phyloP scores from a whole-genome alignment of 176 grass and related monocot genomes.

The Juncus inflexus region DNA sequence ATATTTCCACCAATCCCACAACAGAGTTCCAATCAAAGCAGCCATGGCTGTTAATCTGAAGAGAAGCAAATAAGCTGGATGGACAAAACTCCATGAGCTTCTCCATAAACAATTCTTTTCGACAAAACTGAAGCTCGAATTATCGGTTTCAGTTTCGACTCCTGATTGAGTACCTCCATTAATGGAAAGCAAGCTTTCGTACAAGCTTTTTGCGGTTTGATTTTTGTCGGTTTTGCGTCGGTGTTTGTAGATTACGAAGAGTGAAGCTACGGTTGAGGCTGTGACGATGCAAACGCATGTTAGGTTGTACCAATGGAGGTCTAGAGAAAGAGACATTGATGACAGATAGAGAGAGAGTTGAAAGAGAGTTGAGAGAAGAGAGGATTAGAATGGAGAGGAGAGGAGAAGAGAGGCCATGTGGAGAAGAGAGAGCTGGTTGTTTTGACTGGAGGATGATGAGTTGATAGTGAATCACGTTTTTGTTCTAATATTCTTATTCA shows the following conservation, averaged over 20 bases:
- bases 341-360: background rate
- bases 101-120: conserved; percentile 17
- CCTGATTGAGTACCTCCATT: background rate
- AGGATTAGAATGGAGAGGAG: background rate
- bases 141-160: background rate
- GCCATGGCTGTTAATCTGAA: conserved; percentile 22
- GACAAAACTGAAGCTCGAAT: background rate
- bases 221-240: background rate
- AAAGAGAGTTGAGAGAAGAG: too few species aligned
- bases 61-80: conserved; percentile 29
- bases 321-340: background rate
- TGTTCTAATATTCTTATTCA: background rate
- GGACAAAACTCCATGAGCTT: conserved; percentile 28
- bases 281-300: conserved; percentile 32
- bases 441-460: conserved; percentile 18
- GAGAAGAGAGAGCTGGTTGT: conserved; percentile 11
- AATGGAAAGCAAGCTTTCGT: background rate
- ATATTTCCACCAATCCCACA: conserved; percentile 40
- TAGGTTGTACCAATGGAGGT: conserved; percentile 24
- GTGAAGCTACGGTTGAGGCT: conserved; percentile 19
- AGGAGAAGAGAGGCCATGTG: background rate
- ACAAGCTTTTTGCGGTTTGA: background rate
- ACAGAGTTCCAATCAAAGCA: conserved; percentile 19
- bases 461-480: conserved; percentile 1
- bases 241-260: background rate